phyloP scores from a whole-genome alignment of 2,329 filamentous ascomycete species.

The Aureobasidium musti region DNA sequence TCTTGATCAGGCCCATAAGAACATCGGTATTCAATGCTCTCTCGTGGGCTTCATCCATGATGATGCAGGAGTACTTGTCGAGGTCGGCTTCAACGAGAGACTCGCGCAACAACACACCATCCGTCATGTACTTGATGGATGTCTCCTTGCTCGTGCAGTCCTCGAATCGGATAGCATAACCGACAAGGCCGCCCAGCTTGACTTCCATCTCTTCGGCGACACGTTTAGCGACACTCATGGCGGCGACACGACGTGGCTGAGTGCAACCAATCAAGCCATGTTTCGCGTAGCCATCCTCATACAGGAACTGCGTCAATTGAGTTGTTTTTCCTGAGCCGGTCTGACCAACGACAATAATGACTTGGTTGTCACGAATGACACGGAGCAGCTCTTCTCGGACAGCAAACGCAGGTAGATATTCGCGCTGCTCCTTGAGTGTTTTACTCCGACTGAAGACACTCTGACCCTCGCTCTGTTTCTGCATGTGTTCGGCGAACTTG shows the following conservation, averaged over 20 bases:
- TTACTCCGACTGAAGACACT: conserved; percentile 95
- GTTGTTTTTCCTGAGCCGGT: conserved; percentile 98
- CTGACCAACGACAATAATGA: conserved; percentile 94
- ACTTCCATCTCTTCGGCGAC: conserved; percentile 99
- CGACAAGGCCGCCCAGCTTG: conserved; percentile 80
- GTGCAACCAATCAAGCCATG: conserved; percentile 93
- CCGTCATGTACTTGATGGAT: conserved; percentile 98
- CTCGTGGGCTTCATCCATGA: conserved; percentile 99
- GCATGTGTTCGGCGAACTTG: conserved; percentile 90
- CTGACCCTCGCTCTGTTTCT: conserved; percentile 73
- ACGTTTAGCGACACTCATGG: conserved; percentile 98
- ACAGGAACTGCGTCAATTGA: conserved; percentile 91
- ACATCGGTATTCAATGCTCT: conserved; percentile 95
- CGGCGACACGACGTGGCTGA: conserved; percentile 91
- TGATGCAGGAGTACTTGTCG: conserved; percentile 95
- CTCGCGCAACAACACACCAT: conserved; percentile 90
- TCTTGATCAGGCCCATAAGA: conserved; percentile 96
- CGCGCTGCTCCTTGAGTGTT: conserved; percentile 82
- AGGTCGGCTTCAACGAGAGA: conserved; percentile 90
- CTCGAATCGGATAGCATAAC: conserved; percentile 97
- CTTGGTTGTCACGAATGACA: conserved; percentile 95
- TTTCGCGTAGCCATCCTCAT: conserved; percentile 91
- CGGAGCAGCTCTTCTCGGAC: conserved; percentile 89
- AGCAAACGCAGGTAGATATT: conserved; percentile 92
- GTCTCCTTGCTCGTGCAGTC: conserved; percentile 97